Base-by-base conservation (phyloP, 1,284 basidiomycete genomes). In the Porodaedalea pini region DNA sequence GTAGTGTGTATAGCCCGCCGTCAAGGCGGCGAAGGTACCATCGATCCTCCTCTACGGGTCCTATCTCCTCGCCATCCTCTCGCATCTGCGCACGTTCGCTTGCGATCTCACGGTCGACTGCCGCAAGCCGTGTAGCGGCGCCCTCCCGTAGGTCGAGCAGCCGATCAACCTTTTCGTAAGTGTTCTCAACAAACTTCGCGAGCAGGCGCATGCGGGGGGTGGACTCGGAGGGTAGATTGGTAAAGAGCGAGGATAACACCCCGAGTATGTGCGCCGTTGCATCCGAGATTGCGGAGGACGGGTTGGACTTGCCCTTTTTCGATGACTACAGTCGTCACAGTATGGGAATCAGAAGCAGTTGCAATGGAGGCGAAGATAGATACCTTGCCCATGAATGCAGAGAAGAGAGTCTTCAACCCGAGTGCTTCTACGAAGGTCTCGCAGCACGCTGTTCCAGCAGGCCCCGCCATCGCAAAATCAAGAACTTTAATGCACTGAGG, bases 141-240 rank as follows among this genome's bases (percentile, higher is more conserved):
- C 76, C 76, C 61, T 93, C 92, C 34, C 95, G 78, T 58, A 96
- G 81, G 67, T 98, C 95, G 13, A 98, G 72, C 23, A 99, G 74
- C 63, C 95, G 88, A 69, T 99, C 97, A 0, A 92, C 81, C 69
- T 98, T 98, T 67, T 94, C 92, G 66, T 97, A 99, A 48, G 87
- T 82, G 34, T 76, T 79, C 70, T 98, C 93, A 7, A 98, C 92
- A 67, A 99, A 98, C 69, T 99, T 99, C 17, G 92, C 79, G 3
- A 99, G 75, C 13, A 99, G 73, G 2, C 97, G 86, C 58, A 93
- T 83, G 10, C 97, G 83, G 10, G 81, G 77, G 0, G 86, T 75
- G 0, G 92, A 89, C 51, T 99, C 96, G 0, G 92, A 94, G 0
- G 84, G 79, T 1, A 99, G 81, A 64, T 94, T 94, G 7, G 93